Evolutionary conservation across 768 basidiomycete species (phyloP).

Genomic region (Sarcodon sp.): DNA sequence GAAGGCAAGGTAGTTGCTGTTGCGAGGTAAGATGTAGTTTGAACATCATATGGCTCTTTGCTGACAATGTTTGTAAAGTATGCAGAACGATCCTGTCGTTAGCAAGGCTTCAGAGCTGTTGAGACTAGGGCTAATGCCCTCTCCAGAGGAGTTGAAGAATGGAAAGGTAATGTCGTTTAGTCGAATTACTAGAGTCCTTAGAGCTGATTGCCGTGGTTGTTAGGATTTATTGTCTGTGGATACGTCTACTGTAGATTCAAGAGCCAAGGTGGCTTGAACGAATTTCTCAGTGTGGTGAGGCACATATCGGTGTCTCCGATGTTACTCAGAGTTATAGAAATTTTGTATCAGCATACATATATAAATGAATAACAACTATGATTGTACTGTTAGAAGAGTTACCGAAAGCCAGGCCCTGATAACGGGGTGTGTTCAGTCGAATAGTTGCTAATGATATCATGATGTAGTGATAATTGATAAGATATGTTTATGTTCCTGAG

Average conservation of each 20-base stretch:
- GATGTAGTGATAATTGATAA: no score
- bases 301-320: no score
- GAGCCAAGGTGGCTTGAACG: constrained; percentile 8
- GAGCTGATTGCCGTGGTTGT: background rate
- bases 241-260: constrained; percentile 13
- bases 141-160: constrained; percentile 52
- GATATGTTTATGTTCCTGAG: no score
- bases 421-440: no score
- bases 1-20: constrained; percentile 52
- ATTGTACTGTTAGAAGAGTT: no score
- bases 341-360: no score
- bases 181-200: constrained; percentile 1
- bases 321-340: no score
- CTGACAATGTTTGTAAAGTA: constrained; percentile 24
- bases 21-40: constrained; percentile 30
- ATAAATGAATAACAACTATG: no score
- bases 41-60: background rate
- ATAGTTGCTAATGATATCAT: no score
- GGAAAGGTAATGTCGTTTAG: constrained; percentile 46
- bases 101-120: constrained; percentile 69
- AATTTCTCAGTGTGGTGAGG: no score
- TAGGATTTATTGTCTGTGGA: constrained; percentile 19
- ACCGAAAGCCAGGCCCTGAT: no score
- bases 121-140: constrained; percentile 70
- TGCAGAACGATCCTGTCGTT: constrained; percentile 76